A percentile compares a stretch with the other conserved stretches of the same genome.
Conservation (phyloP, 768 basidiomycete genomes). For the Symmetrospora coprosmae region DNA sequence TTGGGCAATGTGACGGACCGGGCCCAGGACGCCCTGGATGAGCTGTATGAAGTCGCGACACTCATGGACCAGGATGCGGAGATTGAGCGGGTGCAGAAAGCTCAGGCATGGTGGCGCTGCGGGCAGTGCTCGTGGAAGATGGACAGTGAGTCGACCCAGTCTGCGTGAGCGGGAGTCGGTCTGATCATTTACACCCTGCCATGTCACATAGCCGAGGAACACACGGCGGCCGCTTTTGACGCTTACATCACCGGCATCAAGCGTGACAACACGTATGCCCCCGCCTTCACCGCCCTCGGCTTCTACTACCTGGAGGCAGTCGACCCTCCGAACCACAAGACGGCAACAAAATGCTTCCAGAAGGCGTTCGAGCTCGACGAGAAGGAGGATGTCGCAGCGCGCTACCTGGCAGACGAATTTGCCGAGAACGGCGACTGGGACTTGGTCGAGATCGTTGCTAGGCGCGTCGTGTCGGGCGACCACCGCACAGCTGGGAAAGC, state of each 20-base stretch:
- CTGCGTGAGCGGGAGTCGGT: no score
- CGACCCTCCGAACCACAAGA: constrained; percentile 59
- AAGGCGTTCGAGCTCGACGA: constrained; percentile 95
- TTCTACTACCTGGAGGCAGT: constrained; percentile 64
- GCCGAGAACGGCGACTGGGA: constrained; percentile 91
- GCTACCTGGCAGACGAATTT: constrained; percentile 69
- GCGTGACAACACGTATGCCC: constrained; percentile 58
- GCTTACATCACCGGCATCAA: constrained; percentile 68
- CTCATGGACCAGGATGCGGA: constrained; percentile 41
- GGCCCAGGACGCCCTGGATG: constrained; percentile 33
- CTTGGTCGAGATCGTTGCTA: constrained; percentile 82
- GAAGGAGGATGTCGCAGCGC: constrained; percentile 69
- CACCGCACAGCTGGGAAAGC: constrained; percentile 56
- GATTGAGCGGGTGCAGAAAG: constrained; percentile 46
- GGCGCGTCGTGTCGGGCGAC: constrained; percentile 82
- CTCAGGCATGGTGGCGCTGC: constrained; percentile 70
- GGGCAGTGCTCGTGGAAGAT: constrained; percentile 62
- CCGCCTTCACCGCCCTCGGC: constrained; percentile 86
- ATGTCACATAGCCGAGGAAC: constrained; percentile 40
- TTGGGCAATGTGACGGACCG: constrained; percentile 42
- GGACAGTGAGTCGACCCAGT: constrained; percentile 58
- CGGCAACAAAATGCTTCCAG: constrained; percentile 90
- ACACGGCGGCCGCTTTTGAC: constrained; percentile 43
- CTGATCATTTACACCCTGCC: no score
- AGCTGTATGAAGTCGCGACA: constrained; percentile 34